Conservation (phyloP, 1,284 basidiomycete genomes). For the Tylopilus orsonianus region DNA sequence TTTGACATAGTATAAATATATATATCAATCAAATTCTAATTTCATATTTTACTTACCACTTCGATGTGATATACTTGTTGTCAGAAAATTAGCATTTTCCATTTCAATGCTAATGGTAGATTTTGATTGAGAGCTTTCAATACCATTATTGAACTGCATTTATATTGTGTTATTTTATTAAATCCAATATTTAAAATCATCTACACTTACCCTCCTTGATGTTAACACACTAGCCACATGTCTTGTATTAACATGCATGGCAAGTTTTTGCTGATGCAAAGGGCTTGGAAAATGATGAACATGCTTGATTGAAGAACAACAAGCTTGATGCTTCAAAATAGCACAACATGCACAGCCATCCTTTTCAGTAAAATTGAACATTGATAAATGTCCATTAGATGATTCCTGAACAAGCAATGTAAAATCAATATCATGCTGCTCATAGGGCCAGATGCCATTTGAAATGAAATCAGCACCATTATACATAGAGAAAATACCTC, state of each 20-base stretch:
- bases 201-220: slow-evolving; percentile 9
- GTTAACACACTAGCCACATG: slow-evolving; percentile 2
- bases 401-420: neutral
- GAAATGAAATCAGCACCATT: neutral
- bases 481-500: slow-evolving; percentile 7
- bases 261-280: slow-evolving; percentile 9
- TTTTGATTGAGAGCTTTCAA: no score
- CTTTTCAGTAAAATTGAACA: neutral
- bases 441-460: neutral
- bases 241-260: slow-evolving; percentile 22
- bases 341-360: neutral
- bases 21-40: no score
- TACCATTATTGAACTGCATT: no score
- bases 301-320: neutral
- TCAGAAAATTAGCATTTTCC: no score
- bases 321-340: neutral
- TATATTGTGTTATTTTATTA: neutral
- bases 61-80: neutral
- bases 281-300: neutral
- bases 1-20: no score
- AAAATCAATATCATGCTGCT: neutral
- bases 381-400: neutral
- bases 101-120: no score
- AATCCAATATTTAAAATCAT: rapidly evolving
- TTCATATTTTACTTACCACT: neutral